Evolutionary conservation across 2,329 filamentous ascomycete species (phyloP).

Genomic region (Botrytis hyacinthi): DNA sequence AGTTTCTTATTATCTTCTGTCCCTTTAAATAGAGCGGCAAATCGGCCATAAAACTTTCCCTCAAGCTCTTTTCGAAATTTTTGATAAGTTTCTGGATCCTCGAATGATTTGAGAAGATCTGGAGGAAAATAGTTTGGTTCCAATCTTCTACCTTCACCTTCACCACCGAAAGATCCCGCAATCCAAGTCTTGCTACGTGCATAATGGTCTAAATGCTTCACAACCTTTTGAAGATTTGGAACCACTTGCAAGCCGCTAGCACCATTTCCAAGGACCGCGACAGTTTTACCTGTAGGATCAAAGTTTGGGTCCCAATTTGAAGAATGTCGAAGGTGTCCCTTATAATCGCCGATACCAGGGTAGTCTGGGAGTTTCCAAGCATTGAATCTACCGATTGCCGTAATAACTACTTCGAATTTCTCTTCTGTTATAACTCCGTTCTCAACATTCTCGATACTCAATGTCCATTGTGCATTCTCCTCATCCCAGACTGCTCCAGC

Average conservation of each 20-base stretch:
- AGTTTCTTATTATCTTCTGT: constrained; percentile 41
- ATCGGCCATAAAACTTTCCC: constrained; percentile 60
- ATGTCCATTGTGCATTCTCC: constrained; percentile 50
- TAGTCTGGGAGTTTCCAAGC: constrained; percentile 62
- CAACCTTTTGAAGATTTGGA: constrained; percentile 41
- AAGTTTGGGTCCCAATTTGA: constrained; percentile 58
- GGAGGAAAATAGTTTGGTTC: constrained; percentile 54
- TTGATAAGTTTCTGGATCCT: constrained; percentile 57
- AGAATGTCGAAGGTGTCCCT: constrained; percentile 56
- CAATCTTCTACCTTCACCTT: constrained; percentile 29
- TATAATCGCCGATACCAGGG: constrained; percentile 49
- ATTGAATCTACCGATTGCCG: constrained; percentile 65
- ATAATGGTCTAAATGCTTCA: constrained; percentile 36
- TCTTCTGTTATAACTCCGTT: constrained; percentile 43
- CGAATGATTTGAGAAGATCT: constrained; percentile 55
- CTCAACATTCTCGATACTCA: constrained; percentile 41
- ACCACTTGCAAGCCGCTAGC: constrained; percentile 53
- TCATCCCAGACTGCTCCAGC: constrained; percentile 56
- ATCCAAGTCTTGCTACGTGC: constrained; percentile 61
- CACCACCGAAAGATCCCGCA: constrained; percentile 43
- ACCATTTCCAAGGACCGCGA: constrained; percentile 51
- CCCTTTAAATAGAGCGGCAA: constrained; percentile 52
- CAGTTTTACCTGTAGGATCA: constrained; percentile 46
- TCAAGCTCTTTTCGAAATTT: constrained; percentile 57
- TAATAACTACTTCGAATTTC: constrained; percentile 58